A percentile compares a stretch with the other conserved stretches of the same genome.
phyloP scores from a whole-genome alignment of 1,284 basidiomycete species.

The Boletus semigastroideus region DNA sequence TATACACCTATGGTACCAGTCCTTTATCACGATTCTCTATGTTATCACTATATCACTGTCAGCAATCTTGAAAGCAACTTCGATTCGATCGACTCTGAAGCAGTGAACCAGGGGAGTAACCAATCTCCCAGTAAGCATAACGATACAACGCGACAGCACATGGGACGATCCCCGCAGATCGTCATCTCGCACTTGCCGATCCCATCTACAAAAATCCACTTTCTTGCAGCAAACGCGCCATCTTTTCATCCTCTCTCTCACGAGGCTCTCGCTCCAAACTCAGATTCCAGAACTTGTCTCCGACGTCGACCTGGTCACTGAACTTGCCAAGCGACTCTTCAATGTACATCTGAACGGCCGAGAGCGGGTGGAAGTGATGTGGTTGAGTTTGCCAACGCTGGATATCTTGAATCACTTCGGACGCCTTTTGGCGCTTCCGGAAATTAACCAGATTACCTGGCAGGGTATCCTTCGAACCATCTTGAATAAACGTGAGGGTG shows the following conservation, averaged over 20 bases:
- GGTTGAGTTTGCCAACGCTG: constrained; percentile 92
- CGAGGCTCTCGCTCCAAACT: constrained; percentile 88
- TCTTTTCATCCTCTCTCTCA: constrained; percentile 92
- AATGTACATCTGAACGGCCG: constrained; percentile 72
- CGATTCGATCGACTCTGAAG: neutral
- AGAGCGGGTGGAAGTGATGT: constrained; percentile 81
- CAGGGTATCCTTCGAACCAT: constrained; percentile 91
- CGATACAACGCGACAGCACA: constrained; percentile 22
- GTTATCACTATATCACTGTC: neutral
- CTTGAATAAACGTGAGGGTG: constrained; percentile 95
- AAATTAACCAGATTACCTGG: constrained; percentile 90
- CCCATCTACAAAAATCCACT: constrained; percentile 73
- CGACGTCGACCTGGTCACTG: constrained; percentile 58
- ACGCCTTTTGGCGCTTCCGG: constrained; percentile 90
- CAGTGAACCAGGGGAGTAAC: constrained; percentile 6
- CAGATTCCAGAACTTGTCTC: constrained; percentile 81
- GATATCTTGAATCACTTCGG: constrained; percentile 95
- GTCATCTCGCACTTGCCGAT: neutral
- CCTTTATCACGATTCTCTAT: neutral
- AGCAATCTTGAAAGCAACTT: neutral
- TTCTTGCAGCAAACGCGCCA: constrained; percentile 85
- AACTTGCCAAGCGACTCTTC: constrained; percentile 75
- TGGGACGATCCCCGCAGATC: constrained; percentile 1
- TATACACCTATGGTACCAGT: neutral
- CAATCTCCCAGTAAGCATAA: constrained; percentile 15